Base-by-base conservation (phyloP, 306 rosid species). In the Cicer cuneatum region DNA sequence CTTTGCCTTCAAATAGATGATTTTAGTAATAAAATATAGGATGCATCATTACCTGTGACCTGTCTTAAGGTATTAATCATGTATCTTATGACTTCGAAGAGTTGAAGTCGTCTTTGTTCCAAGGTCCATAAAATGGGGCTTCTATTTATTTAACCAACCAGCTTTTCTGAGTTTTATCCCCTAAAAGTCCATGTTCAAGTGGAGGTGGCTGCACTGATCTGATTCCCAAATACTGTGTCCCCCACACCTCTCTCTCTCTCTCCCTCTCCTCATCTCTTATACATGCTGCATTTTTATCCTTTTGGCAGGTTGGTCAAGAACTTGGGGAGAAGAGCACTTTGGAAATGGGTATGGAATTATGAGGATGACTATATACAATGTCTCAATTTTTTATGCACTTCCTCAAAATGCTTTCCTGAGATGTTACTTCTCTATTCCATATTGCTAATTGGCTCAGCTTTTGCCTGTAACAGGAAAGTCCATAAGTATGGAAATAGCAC, bases 321-420 rank as follows among this genome's bases (percentile, higher is more conserved):
- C 98, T 7, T 94, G 97, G 98, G 97, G 98, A 53, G 98, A 94
- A 81, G 97, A 91, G 80, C 98, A 94, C 90, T 91, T 91, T 6
- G 98, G 98, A 89, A 94, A 94, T 45, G 97, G 95, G 98, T 94
- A 90, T 21, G 83, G 68, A 63, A 39, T 67, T 56, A 62, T 80
- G 15, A 12, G 60, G 1, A 18, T 53, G 33, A 16, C 59, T 65
- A 18, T 59, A 19, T 60, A 56, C 58, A 42, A 58, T 48, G 35
- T 54, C 65, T 11, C 52, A 15, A 19, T 8, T 52, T 69, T 82
- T 49, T 21, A 46, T 45, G 51, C 67, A 37, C 70, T 67, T 39
- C 12, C 29, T 66, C 11, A 9, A 61, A 63, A 64, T 59, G 48
- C 29, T 63, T 67, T 66, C 40, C 13, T 40, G 33, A 39, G 12